These are phyloP conservation scores for Salix udensis DNA, from an alignment of 345 rosid genomes.

Conservation along the genomic window DNA sequence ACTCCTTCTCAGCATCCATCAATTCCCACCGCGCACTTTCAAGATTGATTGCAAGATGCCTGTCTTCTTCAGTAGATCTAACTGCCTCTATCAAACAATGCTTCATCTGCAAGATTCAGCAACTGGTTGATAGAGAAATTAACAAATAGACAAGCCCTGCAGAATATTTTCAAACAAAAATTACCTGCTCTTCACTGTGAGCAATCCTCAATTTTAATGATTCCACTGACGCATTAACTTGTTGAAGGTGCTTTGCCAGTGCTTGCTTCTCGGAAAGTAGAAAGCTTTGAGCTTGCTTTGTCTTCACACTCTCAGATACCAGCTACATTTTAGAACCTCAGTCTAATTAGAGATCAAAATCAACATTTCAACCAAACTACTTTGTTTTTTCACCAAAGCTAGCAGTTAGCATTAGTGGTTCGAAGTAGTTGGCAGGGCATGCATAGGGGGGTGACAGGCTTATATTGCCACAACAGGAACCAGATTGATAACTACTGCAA, in stretches of 20 bases:
- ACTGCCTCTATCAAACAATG: conserved; percentile 56
- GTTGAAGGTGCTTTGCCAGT: conserved; percentile 68
- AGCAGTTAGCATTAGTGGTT: neutral
- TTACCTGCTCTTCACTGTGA: conserved; percentile 75
- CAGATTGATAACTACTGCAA: neutral
- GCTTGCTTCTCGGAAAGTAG: conserved; percentile 78
- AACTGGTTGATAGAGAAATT: neutral
- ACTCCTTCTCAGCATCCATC: conserved; percentile 80
- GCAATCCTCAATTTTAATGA: conserved; percentile 56
- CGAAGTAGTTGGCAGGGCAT: neutral
- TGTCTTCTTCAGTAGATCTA: conserved; percentile 65
- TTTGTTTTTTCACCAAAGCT: neutral
- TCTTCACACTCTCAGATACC: conserved; percentile 95
- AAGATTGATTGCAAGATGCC: conserved; percentile 51
- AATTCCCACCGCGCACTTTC: conserved; percentile 76
- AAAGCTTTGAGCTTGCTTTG: conserved; percentile 63
- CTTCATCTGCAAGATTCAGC: conserved; percentile 62
- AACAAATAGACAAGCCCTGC: neutral
- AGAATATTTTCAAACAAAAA: neutral
- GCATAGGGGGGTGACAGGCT: neutral
- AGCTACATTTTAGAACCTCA: conserved; percentile 48
- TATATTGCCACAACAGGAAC: neutral
- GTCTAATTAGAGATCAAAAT: neutral
- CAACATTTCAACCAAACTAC: too few species aligned
- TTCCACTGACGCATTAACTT: conserved; percentile 54